Evolutionary conservation across 1,284 basidiomycete species (phyloP).

Genomic region (Heterobasidion parviporum): DNA sequence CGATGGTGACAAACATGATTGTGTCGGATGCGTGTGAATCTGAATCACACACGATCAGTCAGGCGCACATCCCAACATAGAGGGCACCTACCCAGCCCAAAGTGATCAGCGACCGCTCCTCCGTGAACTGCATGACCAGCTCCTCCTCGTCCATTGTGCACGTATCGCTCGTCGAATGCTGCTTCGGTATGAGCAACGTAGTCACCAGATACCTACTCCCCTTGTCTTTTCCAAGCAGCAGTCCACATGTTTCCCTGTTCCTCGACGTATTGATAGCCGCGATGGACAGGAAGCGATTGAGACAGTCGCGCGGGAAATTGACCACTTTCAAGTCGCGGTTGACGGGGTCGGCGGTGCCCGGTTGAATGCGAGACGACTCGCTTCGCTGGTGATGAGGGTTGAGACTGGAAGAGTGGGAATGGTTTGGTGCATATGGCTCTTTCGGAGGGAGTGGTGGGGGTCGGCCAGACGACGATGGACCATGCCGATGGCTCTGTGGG

Average conservation of each 20-base stretch:
- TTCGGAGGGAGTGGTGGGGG: conserved; percentile 2
- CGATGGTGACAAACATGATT: conserved; percentile 55
- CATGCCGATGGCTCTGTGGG: not conserved
- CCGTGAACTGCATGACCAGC: conserved; percentile 75
- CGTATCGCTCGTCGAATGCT: conserved; percentile 78
- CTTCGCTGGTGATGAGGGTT: conserved; percentile 7
- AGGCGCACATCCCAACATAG: not conserved
- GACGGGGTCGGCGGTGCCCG: conserved; percentile 18
- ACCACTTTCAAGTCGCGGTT: conserved; percentile 46
- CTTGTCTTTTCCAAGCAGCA: conserved; percentile 49
- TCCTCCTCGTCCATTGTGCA: conserved; percentile 88
- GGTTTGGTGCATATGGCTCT: conserved; percentile 6
- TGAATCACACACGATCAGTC: conserved; percentile 19
- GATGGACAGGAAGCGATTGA: conserved; percentile 67
- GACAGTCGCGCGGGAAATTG: conserved; percentile 58
- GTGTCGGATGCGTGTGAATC: conserved; percentile 91
- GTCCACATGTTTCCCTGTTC: conserved; percentile 59
- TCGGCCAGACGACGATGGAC: conserved; percentile 1
- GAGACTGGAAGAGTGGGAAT: conserved; percentile 6
- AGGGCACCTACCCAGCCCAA: conserved; percentile 75
- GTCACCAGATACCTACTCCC: conserved; percentile 63
- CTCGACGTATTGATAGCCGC: conserved; percentile 50
- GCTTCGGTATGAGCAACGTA: conserved; percentile 74
- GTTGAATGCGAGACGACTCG: conserved; percentile 16
- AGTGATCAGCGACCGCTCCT: conserved; percentile 69